Base-by-base conservation (phyloP, 192 early-diverging fungal species). In the Funneliformis geosporum region DNA sequence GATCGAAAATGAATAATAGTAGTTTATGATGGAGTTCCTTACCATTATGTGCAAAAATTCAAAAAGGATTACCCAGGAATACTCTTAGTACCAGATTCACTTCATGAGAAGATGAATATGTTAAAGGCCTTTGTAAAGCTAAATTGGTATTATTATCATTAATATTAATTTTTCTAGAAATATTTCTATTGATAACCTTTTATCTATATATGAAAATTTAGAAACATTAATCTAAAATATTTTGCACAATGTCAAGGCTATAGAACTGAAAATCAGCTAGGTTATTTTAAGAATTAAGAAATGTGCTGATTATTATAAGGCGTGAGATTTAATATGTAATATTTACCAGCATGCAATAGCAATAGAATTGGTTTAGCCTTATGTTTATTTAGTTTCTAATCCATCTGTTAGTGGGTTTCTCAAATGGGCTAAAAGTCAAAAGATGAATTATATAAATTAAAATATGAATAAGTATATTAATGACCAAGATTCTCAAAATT, bases 21-120 rank as follows among this genome's bases (percentile, higher is more conserved):
- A 18, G 40, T 43, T 23, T 75, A 50, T 75, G 50, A 75, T 75
- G 23, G 73, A 1, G n/a, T 75, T 42, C 50, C 55, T 6, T 75
- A 75, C 12, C 25, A 75, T 60, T 14, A 5, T 60, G 59, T n/a
- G 14, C n/a, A 33, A 5, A 60, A 60, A n/a, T n/a, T 60, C 59
- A 60, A 75, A 60, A 59, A 75, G 40, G 25, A 75, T 25, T 75
- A 27, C 60, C 50, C 73, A 60, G 5, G 50, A 27, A 14, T 75
- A 5, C n/a, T 75, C 12, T 59, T 75, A 9, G 18, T 75, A 12
- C 23, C 50, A 1, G 50, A 50, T 10, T 8, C 18, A 39, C 73
- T 75, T 60, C 59, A 60, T n/a, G 14, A 60, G n/a, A n/a, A 60
- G 12, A 60, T 60, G 12, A 60, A 60, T 60, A 60, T 60, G 59